Conservation (phyloP, 768 basidiomycete species). For the Cantharellus cinnabarinus region DNA sequence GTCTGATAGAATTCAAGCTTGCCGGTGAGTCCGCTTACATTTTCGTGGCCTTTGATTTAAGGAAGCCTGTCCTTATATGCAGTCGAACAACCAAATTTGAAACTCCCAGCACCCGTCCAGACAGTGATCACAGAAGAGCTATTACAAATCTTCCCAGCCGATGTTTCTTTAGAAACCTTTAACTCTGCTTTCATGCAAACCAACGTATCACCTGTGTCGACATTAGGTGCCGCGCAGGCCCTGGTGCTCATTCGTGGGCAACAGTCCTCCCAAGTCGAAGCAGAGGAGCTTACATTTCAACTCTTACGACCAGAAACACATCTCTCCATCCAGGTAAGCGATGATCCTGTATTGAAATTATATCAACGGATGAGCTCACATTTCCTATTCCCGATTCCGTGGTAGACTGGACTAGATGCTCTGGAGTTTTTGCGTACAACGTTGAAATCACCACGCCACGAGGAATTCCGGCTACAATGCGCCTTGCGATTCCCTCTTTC, state of each 20-base stretch:
- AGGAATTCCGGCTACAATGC: constrained; percentile 41
- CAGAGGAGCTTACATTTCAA: constrained; percentile 38
- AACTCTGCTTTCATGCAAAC: constrained; percentile 60
- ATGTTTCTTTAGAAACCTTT: constrained; percentile 38
- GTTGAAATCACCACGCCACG: constrained; percentile 31
- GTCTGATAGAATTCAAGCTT: constrained; percentile 42
- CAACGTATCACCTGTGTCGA: constrained; percentile 18
- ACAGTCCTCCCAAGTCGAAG: constrained; percentile 31
- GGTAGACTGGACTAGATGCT: constrained; percentile 32
- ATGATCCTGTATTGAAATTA: neutral
- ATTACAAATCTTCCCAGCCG: constrained; percentile 34
- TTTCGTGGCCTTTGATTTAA: too few species aligned
- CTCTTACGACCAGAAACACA: constrained; percentile 24
- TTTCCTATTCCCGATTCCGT: neutral
- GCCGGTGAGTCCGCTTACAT: constrained; percentile 22
- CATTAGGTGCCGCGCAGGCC: constrained; percentile 42
- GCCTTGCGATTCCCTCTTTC: constrained; percentile 36
- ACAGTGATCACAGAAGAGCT: constrained; percentile 18
- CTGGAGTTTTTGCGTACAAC: constrained; percentile 27
- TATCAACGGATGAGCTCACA: neutral
- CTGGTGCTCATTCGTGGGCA: constrained; percentile 19
- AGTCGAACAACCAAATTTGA: too few species aligned
- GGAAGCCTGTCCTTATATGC: too few species aligned
- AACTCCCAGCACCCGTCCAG: constrained; percentile 22
- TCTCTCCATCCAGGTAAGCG: constrained; percentile 29